These are phyloP conservation scores for Fonsecaea nubica DNA, from an alignment of 2,329 filamentous ascomycete species.

Conservation along the genomic window DNA sequence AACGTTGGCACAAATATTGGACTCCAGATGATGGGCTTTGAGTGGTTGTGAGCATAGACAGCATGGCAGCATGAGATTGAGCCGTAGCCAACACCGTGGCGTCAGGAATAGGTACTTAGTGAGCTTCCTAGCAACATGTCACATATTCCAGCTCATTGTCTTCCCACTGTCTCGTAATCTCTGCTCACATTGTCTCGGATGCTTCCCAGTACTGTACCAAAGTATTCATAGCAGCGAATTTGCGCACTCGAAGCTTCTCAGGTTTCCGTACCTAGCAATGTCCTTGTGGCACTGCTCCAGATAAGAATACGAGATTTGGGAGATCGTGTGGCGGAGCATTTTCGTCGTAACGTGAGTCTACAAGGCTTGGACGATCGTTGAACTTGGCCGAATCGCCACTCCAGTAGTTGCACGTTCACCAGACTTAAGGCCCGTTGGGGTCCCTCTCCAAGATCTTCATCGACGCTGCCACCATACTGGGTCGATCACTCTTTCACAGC, in stretches of 20 bases:
- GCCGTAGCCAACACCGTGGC: not conserved
- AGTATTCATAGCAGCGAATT: not conserved
- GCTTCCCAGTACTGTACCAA: not conserved
- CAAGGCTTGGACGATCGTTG: not conserved
- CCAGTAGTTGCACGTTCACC: not conserved
- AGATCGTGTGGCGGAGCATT: not conserved
- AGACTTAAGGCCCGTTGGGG: not conserved
- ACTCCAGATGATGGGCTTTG: slow-evolving; percentile 45
- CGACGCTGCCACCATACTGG: not conserved
- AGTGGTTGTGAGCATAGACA: slow-evolving; percentile 5
- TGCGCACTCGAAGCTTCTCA: not conserved
- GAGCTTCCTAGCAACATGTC: not conserved
- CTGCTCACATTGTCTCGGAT: too few species aligned
- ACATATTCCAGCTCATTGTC: not conserved
- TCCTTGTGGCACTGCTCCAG: not conserved
- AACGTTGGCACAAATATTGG: slow-evolving; percentile 50
- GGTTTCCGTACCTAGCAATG: not conserved
- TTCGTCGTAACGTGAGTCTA: not conserved
- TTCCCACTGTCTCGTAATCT: not conserved
- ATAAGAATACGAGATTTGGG: not conserved
- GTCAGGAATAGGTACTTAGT: not conserved
- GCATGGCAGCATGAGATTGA: not conserved
- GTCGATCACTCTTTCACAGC: not conserved
- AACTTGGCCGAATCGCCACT: not conserved
- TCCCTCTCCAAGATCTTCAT: not conserved